Evolutionary conservation across 2,329 filamentous ascomycete genomes (phyloP), one percentile per base, ranked within the genome.

Genomic region (Fusarium globosum): DNA sequence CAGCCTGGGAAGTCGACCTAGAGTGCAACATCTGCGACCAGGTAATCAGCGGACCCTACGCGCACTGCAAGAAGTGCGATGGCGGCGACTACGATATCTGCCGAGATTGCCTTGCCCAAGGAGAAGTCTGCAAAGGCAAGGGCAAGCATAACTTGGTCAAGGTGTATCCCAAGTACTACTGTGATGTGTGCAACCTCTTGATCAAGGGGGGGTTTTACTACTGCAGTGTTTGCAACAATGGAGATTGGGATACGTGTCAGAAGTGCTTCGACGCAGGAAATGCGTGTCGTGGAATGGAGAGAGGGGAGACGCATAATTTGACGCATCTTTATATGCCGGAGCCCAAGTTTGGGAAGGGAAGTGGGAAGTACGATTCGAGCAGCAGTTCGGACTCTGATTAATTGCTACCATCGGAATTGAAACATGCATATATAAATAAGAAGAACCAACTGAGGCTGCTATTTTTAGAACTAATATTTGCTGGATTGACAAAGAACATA

Each of bases 11-110:
- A 5, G 55, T 71, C 3, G 26, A 35, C 8, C 48, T 75, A 0
- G 12, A 46, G 0, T 75, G 69, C 41, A 69, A 75, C 13, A 41
- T 73, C 6, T 75, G 73, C 16, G 57, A 75, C 2, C 62, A 71
- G 20, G 15, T 14, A 1, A 71, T 75, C 23, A 58, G 61, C n/a
- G 69, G 73, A 0, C 72, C 69, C 1, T 75, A 75, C 21, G 63
- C 72, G 1, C 73, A 75, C 28, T 75, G 73, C 11, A 60, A 56
- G 28, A 75, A 75, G 7, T 75, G 69, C 4, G 69, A 73, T 4
- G n/a, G 26, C 2, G 73, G 73, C 2, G 72, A 73, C 36, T 75
- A 64, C 16, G 72, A 75, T 6, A 62, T 75, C 1, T 75, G 73
- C 1, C 66, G 69, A 1, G 66, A 62, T 3, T 75, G 72, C 21